phyloP scores from a whole-genome alignment of 768 basidiomycete species.

The Pisolithus tinctorius region DNA sequence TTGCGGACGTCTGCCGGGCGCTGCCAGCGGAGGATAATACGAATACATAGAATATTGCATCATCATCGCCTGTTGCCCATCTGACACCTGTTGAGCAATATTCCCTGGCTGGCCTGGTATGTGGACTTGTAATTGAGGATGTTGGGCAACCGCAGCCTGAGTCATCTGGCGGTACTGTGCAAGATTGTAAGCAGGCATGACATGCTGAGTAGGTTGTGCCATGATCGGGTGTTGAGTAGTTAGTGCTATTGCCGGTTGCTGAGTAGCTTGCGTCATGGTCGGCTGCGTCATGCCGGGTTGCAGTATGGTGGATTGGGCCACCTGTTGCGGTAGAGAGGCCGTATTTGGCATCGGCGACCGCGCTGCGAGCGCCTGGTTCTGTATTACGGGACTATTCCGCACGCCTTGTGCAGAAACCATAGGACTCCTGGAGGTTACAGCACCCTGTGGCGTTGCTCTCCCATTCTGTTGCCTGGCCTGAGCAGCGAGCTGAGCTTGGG shows the following conservation, averaged over 20 bases:
- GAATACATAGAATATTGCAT: constrained; percentile 24
- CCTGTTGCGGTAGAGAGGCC: constrained; percentile 16
- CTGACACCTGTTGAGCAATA: constrained; percentile 18
- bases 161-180: constrained; percentile 29
- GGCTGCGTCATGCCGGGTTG: constrained; percentile 12
- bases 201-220: too few relatives aligned
- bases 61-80: constrained; percentile 24
- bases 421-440: constrained; percentile 10
- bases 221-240: too few relatives aligned
- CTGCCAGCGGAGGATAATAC: constrained; percentile 8
- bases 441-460: constrained; percentile 23
- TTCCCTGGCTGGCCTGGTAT: constrained; percentile 23
- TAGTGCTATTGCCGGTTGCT: constrained; percentile 17
- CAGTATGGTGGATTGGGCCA: constrained; percentile 12
- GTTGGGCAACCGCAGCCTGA: constrained; percentile 21
- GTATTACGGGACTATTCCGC: constrained; percentile 32
- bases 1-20: too few relatives aligned
- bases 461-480: constrained; percentile 21
- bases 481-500: constrained; percentile 17
- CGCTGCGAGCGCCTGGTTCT: constrained; percentile 20
- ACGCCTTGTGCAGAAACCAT: constrained; percentile 11
- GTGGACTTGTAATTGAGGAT: constrained; percentile 19
- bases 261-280: constrained; percentile 15
- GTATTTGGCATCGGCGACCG: constrained; percentile 16
- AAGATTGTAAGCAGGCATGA: constrained; percentile 27